These are phyloP conservation scores for Fusarium sp. DNA, from an alignment of 2,329 filamentous ascomycete genomes.

Conservation along the genomic window DNA sequence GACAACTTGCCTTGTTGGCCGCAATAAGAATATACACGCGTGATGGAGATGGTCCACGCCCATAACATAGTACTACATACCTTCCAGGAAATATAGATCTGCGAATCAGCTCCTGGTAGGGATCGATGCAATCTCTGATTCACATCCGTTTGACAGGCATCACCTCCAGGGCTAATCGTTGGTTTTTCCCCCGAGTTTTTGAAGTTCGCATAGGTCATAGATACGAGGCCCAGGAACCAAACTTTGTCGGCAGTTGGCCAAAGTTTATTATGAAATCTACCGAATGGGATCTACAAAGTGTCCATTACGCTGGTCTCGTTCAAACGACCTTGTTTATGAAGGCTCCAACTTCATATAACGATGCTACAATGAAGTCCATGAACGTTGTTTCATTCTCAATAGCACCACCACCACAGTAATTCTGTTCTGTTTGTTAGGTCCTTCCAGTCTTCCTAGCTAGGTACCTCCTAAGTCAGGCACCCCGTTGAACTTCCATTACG, in stretches of 20 bases:
- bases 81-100: conserved; percentile 29
- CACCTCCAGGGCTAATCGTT: neutral
- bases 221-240: neutral
- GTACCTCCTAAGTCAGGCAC: neutral
- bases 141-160: neutral
- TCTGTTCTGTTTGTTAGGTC: neutral
- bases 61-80: neutral
- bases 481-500: conserved; percentile 21
- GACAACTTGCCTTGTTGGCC: conserved; percentile 1
- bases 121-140: neutral
- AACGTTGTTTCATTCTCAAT: neutral
- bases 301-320: neutral
- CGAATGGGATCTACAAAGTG: neutral
- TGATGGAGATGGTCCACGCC: conserved; percentile 4
- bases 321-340: neutral
- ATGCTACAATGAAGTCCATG: neutral
- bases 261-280: neutral
- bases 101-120: neutral
- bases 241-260: neutral
- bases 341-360: neutral
- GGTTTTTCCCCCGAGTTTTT: neutral
- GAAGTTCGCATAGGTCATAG: neutral
- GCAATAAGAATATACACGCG: neutral
- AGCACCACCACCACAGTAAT: too few species aligned
- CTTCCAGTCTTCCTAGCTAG: neutral